These are phyloP conservation scores for Cardamine resedifolia DNA, from an alignment of 345 rosid genomes.

Conservation along the genomic window DNA sequence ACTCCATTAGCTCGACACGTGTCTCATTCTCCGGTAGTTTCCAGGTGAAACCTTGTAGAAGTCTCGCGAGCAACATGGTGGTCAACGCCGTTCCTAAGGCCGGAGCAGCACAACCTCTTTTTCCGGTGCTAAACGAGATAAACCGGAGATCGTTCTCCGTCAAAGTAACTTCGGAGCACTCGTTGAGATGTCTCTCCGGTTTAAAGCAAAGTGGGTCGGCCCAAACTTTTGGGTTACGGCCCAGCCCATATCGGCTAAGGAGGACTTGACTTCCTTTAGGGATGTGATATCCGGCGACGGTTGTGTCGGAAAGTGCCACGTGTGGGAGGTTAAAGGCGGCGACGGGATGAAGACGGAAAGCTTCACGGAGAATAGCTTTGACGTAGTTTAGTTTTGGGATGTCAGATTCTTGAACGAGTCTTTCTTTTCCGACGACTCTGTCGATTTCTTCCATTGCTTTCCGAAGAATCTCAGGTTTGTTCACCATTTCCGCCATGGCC, in stretches of 20 bases:
- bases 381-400: constrained; percentile 40
- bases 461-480: constrained; percentile 38
- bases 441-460: constrained; percentile 43
- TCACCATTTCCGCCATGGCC: constrained; percentile 44
- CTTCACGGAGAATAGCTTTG: constrained; percentile 42
- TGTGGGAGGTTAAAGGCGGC: constrained; percentile 46
- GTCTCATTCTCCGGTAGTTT: constrained; percentile 26
- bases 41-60: constrained; percentile 54
- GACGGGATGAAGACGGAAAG: constrained; percentile 43
- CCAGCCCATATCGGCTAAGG: constrained; percentile 34
- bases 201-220: constrained; percentile 38
- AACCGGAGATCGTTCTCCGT: constrained; percentile 48
- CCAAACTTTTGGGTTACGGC: constrained; percentile 47
- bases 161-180: constrained; percentile 40
- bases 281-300: constrained; percentile 42
- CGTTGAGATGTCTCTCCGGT: constrained; percentile 43
- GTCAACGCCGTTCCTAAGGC: constrained; percentile 48
- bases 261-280: constrained; percentile 45
- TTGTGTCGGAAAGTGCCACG: constrained; percentile 41
- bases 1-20: constrained; percentile 39
- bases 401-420: constrained; percentile 46
- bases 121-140: constrained; percentile 52
- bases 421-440: constrained; percentile 41
- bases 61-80: constrained; percentile 50
- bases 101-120: constrained; percentile 47